Evolutionary conservation across 257 asterid species (phyloP), one percentile per base, ranked within the genome.

Genomic region (Gynochthodes officinalis): DNA sequence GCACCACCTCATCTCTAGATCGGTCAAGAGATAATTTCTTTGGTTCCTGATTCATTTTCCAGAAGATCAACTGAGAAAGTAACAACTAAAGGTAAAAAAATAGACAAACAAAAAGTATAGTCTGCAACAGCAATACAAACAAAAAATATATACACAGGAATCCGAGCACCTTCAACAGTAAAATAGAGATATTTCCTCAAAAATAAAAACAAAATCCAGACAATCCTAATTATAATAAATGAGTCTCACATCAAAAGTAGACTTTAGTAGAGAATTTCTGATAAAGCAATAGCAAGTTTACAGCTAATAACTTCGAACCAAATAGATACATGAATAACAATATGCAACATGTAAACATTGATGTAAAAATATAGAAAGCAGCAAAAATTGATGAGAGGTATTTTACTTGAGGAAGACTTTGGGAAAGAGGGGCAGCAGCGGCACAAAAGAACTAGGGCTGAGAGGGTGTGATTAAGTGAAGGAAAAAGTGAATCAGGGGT

Each of bases 321-420:
- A 68, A 68, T 1, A 32, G 49, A 21, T 33, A 50, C 43, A 68
- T 23, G 7, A 30, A 32, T 49, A 18, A 67, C 28, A 30, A 35
- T 7, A 50, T 5, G 16, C 2, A n/a, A 37, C 19, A 12, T 11
- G 16, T 32, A 50, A 28, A 16, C 60, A 67, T 0, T 49, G 5
- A 32, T 28, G 19, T 13, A 30, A 48, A 30, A 48, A 48, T 37
- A 3, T 50, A 12, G 57, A 53, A 23, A 19, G n/a, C 14, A 8
- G 32, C 25, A 33, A 21, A n/a, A 25, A 21, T 21, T 4, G 33
- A 68, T 62, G 48, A 68, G 46, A 23, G 8, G 5, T 14, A 50
- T 33, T 33, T 49, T 49, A 50, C 73, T 68, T 68, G 73, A 50
- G 7, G 42, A 33, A 68, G 62, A 28, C 35, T 68, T 49, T 21